Percentiles rank a stretch among this genome's conserved stretches.
phyloP scores from a whole-genome alignment of 306 rosid genomes.

The Dalbergia cochinchinensis region DNA sequence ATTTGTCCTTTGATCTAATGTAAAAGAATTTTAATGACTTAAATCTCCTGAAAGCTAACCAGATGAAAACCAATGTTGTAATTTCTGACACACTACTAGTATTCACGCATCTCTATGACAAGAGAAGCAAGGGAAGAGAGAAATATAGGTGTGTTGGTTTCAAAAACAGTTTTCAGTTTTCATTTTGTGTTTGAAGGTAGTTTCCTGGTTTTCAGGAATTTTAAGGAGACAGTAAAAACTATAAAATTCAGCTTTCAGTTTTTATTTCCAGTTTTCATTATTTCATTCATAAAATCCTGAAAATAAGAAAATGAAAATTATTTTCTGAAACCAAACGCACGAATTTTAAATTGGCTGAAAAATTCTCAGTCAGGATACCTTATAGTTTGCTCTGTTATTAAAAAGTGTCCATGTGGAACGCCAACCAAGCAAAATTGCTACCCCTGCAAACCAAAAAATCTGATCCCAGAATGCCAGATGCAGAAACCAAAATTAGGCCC shows the following conservation, averaged over 20 bases:
- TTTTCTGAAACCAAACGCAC: no score
- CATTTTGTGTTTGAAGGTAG: no score
- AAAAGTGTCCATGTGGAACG: constrained; percentile 72
- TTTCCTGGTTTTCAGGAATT: no score
- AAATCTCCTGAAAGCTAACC: neutral
- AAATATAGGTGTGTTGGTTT: no score
- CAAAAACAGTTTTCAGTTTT: no score
- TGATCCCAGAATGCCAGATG: constrained; percentile 47
- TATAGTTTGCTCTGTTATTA: constrained; percentile 72
- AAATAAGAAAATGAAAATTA: no score
- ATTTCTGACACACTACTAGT: constrained; percentile 10
- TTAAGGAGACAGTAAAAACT: no score
- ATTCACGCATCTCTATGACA: constrained; percentile 1
- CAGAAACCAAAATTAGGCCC: constrained; percentile 34
- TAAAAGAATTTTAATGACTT: neutral
- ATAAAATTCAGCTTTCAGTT: no score
- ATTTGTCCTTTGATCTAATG: neutral
- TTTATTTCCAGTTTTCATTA: no score
- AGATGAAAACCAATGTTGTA: neutral
- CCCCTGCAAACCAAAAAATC: constrained; percentile 87
- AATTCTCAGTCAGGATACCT: constrained; percentile 54
- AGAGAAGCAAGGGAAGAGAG: neutral
- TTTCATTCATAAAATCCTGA: no score
- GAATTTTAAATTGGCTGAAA: neutral
- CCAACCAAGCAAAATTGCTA: constrained; percentile 90